These are phyloP conservation scores for Colletotrichum nymphaeae DNA, from an alignment of 2,329 filamentous ascomycete genomes.

Conservation along the genomic window DNA sequence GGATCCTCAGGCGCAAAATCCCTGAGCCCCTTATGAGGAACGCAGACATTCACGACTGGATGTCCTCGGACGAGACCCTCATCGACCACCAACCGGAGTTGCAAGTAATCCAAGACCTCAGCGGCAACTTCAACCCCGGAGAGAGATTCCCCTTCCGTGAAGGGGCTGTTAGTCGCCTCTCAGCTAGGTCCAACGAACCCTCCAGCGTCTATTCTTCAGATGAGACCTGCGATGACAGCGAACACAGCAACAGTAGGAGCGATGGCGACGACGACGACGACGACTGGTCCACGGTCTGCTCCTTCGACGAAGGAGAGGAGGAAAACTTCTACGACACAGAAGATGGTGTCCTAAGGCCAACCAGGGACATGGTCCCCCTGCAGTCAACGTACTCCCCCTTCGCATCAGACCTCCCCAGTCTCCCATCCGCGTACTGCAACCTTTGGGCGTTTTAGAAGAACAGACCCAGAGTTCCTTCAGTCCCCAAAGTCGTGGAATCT, in stretches of 20 bases:
- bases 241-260: neutral
- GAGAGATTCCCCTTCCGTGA: neutral
- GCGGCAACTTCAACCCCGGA: neutral
- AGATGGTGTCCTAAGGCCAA: neutral
- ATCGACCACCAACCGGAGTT: neutral
- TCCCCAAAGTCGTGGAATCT: constrained; percentile 58
- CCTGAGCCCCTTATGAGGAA: neutral
- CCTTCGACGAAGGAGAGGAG: neutral
- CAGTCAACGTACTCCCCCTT: neutral
- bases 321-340: neutral
- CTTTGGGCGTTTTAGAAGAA: neutral
- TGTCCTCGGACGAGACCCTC: neutral
- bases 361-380: neutral
- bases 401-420: constrained; percentile 30
- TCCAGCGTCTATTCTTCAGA: neutral
- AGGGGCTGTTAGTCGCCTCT: neutral
- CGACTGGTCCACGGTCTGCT: neutral
- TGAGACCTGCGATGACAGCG: neutral
- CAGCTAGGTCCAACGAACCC: neutral
- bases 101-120: neutral
- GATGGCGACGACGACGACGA: neutral
- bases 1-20: neutral
- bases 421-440: constrained; percentile 25
- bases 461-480: neutral
- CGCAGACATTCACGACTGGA: neutral